Percentiles rank a stretch among this genome's conserved stretches.
phyloP scores from a whole-genome alignment of 306 rosid genomes.

The Citrullus mucosospermus region DNA sequence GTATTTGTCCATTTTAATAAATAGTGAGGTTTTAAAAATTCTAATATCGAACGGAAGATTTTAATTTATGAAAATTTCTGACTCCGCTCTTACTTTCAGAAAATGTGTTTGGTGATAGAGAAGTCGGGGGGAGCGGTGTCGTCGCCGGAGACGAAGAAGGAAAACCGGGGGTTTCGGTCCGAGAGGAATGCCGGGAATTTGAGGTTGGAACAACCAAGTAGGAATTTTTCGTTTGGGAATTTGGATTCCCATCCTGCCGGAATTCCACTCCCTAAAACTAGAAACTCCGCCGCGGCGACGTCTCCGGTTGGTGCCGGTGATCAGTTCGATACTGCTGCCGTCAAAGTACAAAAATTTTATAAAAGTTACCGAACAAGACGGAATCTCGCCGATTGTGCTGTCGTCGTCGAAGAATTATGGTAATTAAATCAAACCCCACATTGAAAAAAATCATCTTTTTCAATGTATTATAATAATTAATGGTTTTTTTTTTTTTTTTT shows the following conservation, averaged over 20 bases:
- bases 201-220: not conserved
- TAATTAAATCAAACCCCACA: slow-evolving; percentile 11
- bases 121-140: not conserved
- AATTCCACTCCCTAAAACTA: not conserved
- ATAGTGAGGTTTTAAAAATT: not conserved
- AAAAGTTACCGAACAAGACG: slow-evolving; percentile 63
- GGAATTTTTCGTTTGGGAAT: not conserved
- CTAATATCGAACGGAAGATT: too few species aligned
- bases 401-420: slow-evolving; percentile 86
- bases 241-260: not conserved
- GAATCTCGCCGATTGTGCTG: slow-evolving; percentile 71
- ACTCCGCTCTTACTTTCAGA: not conserved
- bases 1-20: too few species aligned
- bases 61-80: not conserved
- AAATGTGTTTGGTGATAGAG: not conserved
- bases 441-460: not conserved
- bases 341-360: slow-evolving; percentile 61
- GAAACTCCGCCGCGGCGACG: not conserved
- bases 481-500: too few species aligned
- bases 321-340: slow-evolving; percentile 38
- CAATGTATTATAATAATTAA: not conserved
- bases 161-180: not conserved
- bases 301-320: not conserved
- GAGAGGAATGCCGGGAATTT: not conserved
- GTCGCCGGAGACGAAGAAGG: not conserved